Conservation (phyloP, 1,139 yeast species). For the Saccharomyces hybrid region DNA sequence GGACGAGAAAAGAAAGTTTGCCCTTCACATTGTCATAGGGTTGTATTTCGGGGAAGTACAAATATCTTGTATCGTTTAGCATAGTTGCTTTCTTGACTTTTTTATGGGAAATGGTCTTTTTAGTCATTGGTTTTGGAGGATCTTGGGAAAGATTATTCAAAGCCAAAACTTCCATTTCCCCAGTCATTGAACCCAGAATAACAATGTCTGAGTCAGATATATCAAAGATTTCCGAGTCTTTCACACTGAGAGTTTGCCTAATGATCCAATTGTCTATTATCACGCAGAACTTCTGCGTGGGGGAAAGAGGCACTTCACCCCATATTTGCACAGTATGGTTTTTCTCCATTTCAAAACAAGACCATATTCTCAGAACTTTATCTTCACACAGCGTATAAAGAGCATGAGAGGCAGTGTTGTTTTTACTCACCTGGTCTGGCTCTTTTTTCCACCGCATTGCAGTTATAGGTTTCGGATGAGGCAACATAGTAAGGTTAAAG, state of each 20-base stretch:
- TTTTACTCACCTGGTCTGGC: constrained; percentile 32
- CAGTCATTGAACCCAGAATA: constrained; percentile 41
- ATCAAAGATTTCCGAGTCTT: constrained; percentile 16
- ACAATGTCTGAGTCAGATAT: constrained; percentile 47
- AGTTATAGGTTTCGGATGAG: constrained; percentile 54
- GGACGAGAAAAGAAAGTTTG: constrained; percentile 40
- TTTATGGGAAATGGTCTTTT: constrained; percentile 21
- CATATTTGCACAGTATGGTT: constrained; percentile 53
- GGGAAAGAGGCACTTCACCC: constrained; percentile 45
- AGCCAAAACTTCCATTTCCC: constrained; percentile 41
- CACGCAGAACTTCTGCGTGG: constrained; percentile 36
- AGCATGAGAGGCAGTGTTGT: constrained; percentile 9
- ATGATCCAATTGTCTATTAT: constrained; percentile 53
- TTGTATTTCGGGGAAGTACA: constrained; percentile 32
- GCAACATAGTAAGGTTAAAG: constrained; percentile 63
- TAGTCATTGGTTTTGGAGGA: constrained; percentile 38
- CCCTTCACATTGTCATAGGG: constrained; percentile 22
- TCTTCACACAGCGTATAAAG: constrained; percentile 57
- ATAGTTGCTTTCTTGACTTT: constrained; percentile 25
- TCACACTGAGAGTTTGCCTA: constrained; percentile 32
- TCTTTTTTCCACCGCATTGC: constrained; percentile 46
- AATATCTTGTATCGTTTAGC: constrained; percentile 28
- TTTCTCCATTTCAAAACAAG: constrained; percentile 55
- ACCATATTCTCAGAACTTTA: constrained; percentile 58
- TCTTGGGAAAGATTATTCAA: constrained; percentile 45